Base-by-base conservation (phyloP, 441 rosid genomes). In the Gossypium gossypioides region DNA sequence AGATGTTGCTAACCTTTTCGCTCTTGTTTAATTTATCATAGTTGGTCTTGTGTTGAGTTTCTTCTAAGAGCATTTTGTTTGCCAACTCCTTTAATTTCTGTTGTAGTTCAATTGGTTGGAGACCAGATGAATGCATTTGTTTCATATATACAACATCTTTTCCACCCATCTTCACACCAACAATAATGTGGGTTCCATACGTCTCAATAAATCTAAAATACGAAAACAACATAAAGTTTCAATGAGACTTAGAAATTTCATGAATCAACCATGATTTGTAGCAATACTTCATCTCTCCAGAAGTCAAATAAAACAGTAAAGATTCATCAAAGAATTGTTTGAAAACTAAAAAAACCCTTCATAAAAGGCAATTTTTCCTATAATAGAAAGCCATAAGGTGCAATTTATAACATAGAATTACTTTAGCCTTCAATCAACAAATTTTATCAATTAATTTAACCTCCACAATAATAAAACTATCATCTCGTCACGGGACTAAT, bases 121-220 rank as follows among this genome's bases (percentile, higher is more conserved):
- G 90, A 76, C 74, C 76, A 58, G 99, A 89, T 7, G 96, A 86
- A 80, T 95, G 97, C 69, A 83, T 91, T 76, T 95, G 98, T 70
- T 92, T 92, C 68, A 89, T 79, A 76, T 86, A 88, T 79, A 95
- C 84, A 54, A 92, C 97, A 83, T 95, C 97, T 83, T 92, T 95
- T 60, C 97, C 99, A 68, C 99, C 99, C 96, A 92, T 92, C 84
- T 91, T 92, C 73, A 94, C 87, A 62, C 97, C 92, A 80, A 89
- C 94, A 72, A 92, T 81, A 67, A 94, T 81, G 84, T 94, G 99
- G 10, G 99, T 94, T 37, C 99, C 99, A 78, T 81, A 94, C 13
- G 61, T 84, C 74, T 94, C 90, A 66, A 94, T 89, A 83, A 94
- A 94, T 82, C 97, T 94, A 51, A 19, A 51, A 51, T 16, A 51